Evolutionary conservation across 345 rosid genomes (phyloP).

Genomic region (Brassica juncea): DNA sequence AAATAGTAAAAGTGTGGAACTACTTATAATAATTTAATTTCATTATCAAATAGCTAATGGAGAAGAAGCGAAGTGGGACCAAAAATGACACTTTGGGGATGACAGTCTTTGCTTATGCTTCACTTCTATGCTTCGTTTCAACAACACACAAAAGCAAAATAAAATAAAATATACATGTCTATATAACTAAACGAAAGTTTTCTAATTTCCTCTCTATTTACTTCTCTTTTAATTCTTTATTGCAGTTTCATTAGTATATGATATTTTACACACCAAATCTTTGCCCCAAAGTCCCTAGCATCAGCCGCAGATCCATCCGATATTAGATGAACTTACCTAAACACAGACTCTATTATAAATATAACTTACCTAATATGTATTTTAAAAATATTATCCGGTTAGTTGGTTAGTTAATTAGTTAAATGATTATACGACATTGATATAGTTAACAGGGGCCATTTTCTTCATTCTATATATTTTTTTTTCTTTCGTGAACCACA

Average conservation of each 20-base stretch:
- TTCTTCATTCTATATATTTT: background rate
- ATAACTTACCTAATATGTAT: slow-evolving; percentile 36
- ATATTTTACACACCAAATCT: slow-evolving; percentile 33
- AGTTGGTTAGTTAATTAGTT: slow-evolving; percentile 43
- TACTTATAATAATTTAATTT: slow-evolving; percentile 16
- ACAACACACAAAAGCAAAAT: slow-evolving; percentile 38
- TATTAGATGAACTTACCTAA: slow-evolving; percentile 45
- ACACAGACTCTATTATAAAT: slow-evolving; percentile 35
- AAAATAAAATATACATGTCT: background rate
- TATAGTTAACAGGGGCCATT: slow-evolving; percentile 5
- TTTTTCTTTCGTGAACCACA: background rate
- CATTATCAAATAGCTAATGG: slow-evolving; percentile 34
- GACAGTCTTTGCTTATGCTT: slow-evolving; percentile 82
- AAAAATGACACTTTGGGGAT: slow-evolving; percentile 59
- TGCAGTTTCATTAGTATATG: slow-evolving; percentile 18
- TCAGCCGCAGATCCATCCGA: slow-evolving; percentile 57
- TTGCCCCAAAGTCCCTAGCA: slow-evolving; percentile 49
- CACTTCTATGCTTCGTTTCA: slow-evolving; percentile 71
- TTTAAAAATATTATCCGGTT: slow-evolving; percentile 34
- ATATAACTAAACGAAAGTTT: background rate
- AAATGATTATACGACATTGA: slow-evolving; percentile 25
- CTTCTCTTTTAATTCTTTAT: background rate
- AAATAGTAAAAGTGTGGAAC: slow-evolving; percentile 7
- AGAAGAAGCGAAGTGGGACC: slow-evolving; percentile 56
- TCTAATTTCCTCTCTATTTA: slow-evolving; percentile 2